These are phyloP conservation scores for Hordeum marinum DNA, from an alignment of 176 grass and related monocot species.

Conservation along the genomic window DNA sequence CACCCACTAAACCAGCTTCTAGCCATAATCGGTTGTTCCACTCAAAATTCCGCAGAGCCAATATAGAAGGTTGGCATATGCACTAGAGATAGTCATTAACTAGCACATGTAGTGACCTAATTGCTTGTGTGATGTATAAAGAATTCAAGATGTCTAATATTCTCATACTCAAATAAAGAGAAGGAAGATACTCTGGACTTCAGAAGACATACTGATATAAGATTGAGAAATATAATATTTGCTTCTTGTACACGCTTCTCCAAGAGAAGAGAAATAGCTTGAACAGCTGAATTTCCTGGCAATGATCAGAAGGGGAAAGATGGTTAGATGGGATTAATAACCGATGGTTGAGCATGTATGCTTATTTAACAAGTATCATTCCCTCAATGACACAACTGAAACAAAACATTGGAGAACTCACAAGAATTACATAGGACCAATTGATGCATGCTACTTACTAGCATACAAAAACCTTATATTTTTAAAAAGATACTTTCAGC, in stretches of 20 bases:
- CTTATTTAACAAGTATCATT: background rate
- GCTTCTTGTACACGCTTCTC: slow-evolving; percentile 83
- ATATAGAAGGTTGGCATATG: background rate
- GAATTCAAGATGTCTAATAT: background rate
- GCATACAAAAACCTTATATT: background rate
- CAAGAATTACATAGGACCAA: background rate
- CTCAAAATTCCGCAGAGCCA: background rate
- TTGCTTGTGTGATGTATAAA: background rate
- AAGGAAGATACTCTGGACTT: background rate
- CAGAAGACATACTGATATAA: slow-evolving; percentile 74
- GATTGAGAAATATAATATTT: slow-evolving; percentile 38
- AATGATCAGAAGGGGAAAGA: slow-evolving; percentile 11
- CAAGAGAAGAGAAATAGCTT: slow-evolving; percentile 82
- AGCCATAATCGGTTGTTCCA: background rate
- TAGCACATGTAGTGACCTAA: background rate
- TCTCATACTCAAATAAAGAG: background rate
- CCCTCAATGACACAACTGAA: background rate
- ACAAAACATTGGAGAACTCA: background rate
- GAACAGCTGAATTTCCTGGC: slow-evolving; percentile 85
- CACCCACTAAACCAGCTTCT: background rate
- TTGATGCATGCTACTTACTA: background rate
- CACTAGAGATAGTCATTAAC: slow-evolving; percentile 3
- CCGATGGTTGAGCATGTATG: background rate
- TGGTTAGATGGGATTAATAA: background rate
- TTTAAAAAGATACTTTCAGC: background rate